Conservation (phyloP, 768 basidiomycete genomes). For the Roridomyces roridus region DNA sequence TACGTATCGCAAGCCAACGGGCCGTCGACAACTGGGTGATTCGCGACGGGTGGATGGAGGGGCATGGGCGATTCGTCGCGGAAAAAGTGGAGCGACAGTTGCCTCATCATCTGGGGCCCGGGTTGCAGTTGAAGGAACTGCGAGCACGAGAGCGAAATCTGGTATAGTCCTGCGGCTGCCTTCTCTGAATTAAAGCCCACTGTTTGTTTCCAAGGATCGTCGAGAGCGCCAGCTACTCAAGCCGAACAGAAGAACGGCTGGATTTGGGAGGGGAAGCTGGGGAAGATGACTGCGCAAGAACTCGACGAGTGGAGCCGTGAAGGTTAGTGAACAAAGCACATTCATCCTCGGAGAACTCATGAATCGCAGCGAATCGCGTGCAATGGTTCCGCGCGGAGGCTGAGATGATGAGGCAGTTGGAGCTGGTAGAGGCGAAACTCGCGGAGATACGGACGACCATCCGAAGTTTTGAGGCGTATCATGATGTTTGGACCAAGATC, state of each 20-base stretch:
- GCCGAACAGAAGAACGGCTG: conserved; percentile 2
- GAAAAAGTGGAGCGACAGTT: too few species aligned
- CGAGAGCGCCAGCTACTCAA: background rate
- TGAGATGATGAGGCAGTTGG: conserved; percentile 4
- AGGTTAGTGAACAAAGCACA: background rate
- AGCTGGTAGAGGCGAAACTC: background rate
- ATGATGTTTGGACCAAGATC: background rate
- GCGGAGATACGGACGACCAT: conserved; percentile 3
- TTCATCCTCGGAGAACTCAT: too few species aligned
- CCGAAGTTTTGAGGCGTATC: background rate
- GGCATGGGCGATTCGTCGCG: background rate
- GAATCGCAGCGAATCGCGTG: background rate
- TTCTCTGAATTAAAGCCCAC: too few species aligned
- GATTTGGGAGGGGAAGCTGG: background rate
- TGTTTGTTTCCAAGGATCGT: too few species aligned
- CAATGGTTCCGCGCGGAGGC: conserved; percentile 11
- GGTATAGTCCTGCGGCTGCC: too few species aligned
- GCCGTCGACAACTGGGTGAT: background rate
- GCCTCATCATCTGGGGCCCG: too few species aligned
- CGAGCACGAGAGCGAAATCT: too few species aligned
- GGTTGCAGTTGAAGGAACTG: too few species aligned
- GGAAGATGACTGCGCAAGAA: background rate
- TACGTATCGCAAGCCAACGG: background rate
- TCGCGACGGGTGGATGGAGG: background rate
- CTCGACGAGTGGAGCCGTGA: background rate